phyloP scores from a whole-genome alignment of 2,329 filamentous ascomycete genomes.

The Hymenoscyphus infarciens region DNA sequence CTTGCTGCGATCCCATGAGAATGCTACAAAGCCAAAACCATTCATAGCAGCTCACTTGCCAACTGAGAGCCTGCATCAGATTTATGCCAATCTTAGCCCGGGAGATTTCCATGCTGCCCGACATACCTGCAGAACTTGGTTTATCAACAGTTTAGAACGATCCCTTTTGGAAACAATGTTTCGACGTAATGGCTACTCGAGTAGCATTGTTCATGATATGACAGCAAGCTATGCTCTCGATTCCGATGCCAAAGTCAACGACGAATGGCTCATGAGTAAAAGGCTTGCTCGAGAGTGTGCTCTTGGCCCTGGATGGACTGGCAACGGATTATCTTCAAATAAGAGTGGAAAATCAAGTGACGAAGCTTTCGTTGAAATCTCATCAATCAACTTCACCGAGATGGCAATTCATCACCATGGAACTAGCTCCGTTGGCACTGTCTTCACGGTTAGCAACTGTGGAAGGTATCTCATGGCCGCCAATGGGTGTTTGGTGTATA shows the following conservation, averaged over 20 bases:
- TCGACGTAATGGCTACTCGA: constrained; percentile 53
- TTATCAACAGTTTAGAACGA: constrained; percentile 52
- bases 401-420: constrained; percentile 31
- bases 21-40: not conserved
- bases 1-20: not conserved
- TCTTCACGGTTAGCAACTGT: constrained; percentile 50
- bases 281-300: constrained; percentile 42
- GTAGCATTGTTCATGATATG: constrained; percentile 36
- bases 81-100: constrained; percentile 37
- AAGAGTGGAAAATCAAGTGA: constrained; percentile 10
- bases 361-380: constrained; percentile 36
- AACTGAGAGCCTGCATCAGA: constrained; percentile 39
- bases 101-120: constrained; percentile 56
- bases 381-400: constrained; percentile 39
- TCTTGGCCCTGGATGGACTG: constrained; percentile 33
- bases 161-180: constrained; percentile 51
- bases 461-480: constrained; percentile 55
- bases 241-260: constrained; percentile 15
- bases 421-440: constrained; percentile 23
- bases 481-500: constrained; percentile 50
- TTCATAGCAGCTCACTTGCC: constrained; percentile 22
- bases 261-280: constrained; percentile 40
- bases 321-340: constrained; percentile 26
- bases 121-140: constrained; percentile 57
- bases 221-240: constrained; percentile 23